A percentile compares a stretch with the other conserved stretches of the same genome.
Evolutionary conservation across 2,329 filamentous ascomycete genomes (phyloP).

Genomic region (Tolypocladium sp.): DNA sequence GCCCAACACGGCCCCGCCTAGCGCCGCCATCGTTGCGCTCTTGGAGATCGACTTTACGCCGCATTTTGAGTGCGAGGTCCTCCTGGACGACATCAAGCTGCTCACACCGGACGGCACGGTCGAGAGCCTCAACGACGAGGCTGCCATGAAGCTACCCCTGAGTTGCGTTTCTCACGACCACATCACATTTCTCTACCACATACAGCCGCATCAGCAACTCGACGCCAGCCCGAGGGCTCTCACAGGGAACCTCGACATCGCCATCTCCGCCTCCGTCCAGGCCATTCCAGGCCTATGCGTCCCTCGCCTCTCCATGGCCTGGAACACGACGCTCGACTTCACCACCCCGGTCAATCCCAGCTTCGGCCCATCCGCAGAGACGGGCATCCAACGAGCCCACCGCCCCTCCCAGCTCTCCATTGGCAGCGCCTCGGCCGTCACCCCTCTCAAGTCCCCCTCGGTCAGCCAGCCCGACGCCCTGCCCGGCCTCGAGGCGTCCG

Average conservation of each 20-base stretch:
- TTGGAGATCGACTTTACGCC: conserved; percentile 67
- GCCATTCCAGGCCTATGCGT: conserved; percentile 47
- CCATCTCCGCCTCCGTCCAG: conserved; percentile 50
- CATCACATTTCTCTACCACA: conserved; percentile 63
- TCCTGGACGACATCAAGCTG: conserved; percentile 50
- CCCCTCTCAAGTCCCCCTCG: conserved; percentile 48
- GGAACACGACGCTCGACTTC: conserved; percentile 63
- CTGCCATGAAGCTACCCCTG: conserved; percentile 43
- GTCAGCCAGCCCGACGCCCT: conserved; percentile 50
- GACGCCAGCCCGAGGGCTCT: conserved; percentile 35
- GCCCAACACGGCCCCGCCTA: conserved; percentile 47
- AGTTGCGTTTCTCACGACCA: conserved; percentile 64
- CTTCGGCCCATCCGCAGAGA: conserved; percentile 44
- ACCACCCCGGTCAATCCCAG: conserved; percentile 55
- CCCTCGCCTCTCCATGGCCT: conserved; percentile 54
- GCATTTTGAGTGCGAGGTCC: conserved; percentile 58
- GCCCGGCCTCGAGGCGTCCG: conserved; percentile 47
- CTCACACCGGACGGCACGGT: conserved; percentile 48
- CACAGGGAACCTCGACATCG: conserved; percentile 46
- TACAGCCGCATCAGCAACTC: conserved; percentile 42
- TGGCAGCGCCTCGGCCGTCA: conserved; percentile 38
- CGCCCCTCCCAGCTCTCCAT: conserved; percentile 58
- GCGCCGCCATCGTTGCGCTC: conserved; percentile 56
- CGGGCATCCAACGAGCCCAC: conserved; percentile 51
- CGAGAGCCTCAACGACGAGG: conserved; percentile 44